Evolutionary conservation across 345 rosid species (phyloP).

Genomic region (Brassica rapa): DNA sequence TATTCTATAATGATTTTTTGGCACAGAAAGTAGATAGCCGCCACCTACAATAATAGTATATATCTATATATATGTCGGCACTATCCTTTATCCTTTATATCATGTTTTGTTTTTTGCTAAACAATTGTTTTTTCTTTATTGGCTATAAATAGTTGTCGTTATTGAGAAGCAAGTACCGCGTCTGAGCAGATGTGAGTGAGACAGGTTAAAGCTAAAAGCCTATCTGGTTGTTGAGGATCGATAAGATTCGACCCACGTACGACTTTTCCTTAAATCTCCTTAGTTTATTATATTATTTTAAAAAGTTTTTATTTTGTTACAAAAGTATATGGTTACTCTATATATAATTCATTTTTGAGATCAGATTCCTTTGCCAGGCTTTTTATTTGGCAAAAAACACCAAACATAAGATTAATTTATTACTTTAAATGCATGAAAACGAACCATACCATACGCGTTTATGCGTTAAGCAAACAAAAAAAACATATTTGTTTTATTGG

Average conservation of each 20-base stretch:
- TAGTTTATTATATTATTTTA: neutral
- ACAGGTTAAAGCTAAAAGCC: constrained; percentile 9
- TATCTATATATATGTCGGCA: neutral
- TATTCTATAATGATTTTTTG: no score
- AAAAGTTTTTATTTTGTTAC: neutral
- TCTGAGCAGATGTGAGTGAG: constrained; percentile 2
- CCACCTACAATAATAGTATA: no score
- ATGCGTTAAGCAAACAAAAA: neutral
- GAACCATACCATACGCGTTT: constrained; percentile 17
- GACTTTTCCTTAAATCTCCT: constrained; percentile 1
- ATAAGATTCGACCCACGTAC: constrained; percentile 23
- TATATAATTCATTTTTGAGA: neutral
- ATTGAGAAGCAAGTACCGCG: constrained; percentile 23
- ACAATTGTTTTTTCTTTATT: neutral
- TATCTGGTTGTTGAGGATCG: constrained; percentile 24
- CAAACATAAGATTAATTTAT: neutral
- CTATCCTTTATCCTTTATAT: neutral
- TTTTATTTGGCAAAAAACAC: neutral
- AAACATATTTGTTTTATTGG: neutral
- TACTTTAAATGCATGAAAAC: constrained; percentile 21
- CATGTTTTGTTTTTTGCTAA: neutral
- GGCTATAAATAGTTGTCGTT: neutral
- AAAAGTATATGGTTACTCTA: neutral
- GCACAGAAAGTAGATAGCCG: no score
- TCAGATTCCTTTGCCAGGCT: constrained; percentile 21